phyloP scores from a whole-genome alignment of 768 basidiomycete species.

The Suillus ampliporus region DNA sequence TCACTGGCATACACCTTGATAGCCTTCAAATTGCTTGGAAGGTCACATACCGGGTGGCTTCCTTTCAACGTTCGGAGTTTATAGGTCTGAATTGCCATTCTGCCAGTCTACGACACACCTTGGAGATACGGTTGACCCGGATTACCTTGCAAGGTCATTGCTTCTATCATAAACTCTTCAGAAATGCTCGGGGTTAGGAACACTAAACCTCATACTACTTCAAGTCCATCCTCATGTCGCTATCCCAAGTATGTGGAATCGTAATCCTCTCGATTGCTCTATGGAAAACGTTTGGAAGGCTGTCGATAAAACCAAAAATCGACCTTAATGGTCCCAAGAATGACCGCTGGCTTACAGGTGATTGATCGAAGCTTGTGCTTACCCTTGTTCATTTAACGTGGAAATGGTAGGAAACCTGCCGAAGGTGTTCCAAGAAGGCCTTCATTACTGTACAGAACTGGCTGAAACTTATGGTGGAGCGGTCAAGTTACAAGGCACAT shows the following conservation, averaged over 20 bases:
- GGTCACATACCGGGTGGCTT: too few relatives aligned
- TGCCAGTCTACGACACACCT: too few relatives aligned
- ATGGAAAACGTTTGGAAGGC: background rate
- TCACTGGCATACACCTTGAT: too few relatives aligned
- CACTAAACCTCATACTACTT: too few relatives aligned
- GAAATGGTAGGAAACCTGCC: background rate
- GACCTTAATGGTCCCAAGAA: constrained; percentile 6
- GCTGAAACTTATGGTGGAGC: constrained; percentile 5
- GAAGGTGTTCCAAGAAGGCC: background rate
- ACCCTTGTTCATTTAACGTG: background rate
- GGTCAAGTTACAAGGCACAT: background rate
- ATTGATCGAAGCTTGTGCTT: background rate
- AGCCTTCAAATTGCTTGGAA: too few relatives aligned
- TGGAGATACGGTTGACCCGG: too few relatives aligned
- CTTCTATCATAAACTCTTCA: too few relatives aligned
- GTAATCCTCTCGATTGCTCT: background rate
- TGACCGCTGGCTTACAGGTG: background rate
- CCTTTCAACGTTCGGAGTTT: too few relatives aligned
- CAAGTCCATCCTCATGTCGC: background rate
- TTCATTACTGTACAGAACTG: background rate
- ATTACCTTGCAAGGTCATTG: too few relatives aligned
- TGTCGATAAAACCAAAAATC: background rate
- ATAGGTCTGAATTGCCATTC: too few relatives aligned
- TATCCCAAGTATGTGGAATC: constrained; percentile 4
- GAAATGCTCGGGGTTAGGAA: too few relatives aligned